A percentile compares a stretch with the other conserved stretches of the same genome.
These are phyloP conservation scores for Ophiostoma pallidulum DNA, from an alignment of 2,329 filamentous ascomycete species.

Conservation along the genomic window DNA sequence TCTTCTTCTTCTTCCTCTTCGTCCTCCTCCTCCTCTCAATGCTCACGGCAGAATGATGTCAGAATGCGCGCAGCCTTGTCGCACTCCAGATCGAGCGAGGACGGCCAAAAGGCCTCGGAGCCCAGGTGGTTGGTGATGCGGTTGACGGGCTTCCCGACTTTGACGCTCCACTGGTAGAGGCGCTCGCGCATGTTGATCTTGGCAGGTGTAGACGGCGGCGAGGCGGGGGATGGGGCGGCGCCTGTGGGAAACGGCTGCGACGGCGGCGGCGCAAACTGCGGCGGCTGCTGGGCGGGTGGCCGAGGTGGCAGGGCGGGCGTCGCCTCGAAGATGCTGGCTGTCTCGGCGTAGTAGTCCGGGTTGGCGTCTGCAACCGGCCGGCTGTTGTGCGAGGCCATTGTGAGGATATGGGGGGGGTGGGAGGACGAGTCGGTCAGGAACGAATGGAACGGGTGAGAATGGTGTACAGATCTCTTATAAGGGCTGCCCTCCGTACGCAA, in stretches of 20 bases:
- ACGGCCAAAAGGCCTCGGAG: conserved; percentile 65
- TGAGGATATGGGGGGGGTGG: no score
- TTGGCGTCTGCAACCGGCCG: background rate
- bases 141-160: conserved; percentile 54
- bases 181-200: conserved; percentile 17
- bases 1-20: no score
- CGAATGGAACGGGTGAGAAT: no score
- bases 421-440: no score
- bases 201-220: background rate
- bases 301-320: conserved; percentile 3
- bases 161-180: conserved; percentile 19
- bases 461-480: no score
- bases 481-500: no score
- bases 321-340: background rate
- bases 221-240: background rate
- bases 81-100: conserved; percentile 62
- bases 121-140: conserved; percentile 60
- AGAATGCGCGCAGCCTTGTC: conserved; percentile 70
- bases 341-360: background rate
- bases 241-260: background rate
- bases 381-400: no score
- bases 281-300: background rate
- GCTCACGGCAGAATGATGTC: conserved; percentile 71
- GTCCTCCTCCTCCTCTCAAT: no score
- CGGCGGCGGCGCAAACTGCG: conserved; percentile 9